phyloP scores from a whole-genome alignment of 306 rosid species.

The Cercis canadensis region DNA sequence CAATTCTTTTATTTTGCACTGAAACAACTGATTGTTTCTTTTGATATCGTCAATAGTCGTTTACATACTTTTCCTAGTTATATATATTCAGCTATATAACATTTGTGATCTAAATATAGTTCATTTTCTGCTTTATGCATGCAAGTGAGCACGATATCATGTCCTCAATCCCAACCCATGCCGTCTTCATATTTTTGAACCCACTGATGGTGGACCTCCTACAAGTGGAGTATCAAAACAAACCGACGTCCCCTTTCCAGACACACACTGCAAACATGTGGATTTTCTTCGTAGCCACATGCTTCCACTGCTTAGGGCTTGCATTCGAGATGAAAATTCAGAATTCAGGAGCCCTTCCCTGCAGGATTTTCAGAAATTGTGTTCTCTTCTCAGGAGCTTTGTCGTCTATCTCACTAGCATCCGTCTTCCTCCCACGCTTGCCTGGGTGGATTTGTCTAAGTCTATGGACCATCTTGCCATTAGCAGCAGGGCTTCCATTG shows the following conservation, averaged over 20 bases:
- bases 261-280: constrained; percentile 35
- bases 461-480: constrained; percentile 18
- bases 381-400: constrained; percentile 33
- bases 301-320: constrained; percentile 36
- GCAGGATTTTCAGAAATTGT: constrained; percentile 9
- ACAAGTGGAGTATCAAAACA: constrained; percentile 31
- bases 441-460: constrained; percentile 8
- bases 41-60: too few relatives aligned
- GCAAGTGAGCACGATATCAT: constrained; percentile 24
- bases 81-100: too few relatives aligned
- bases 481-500: constrained; percentile 12
- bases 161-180: constrained; percentile 30
- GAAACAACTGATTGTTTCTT: too few relatives aligned
- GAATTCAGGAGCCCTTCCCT: background rate
- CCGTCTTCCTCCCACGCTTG: constrained; percentile 22
- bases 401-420: constrained; percentile 24
- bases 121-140: background rate
- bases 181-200: constrained; percentile 36
- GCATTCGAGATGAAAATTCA: constrained; percentile 30
- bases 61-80: too few relatives aligned
- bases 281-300: constrained; percentile 34
- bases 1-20: too few relatives aligned
- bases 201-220: constrained; percentile 36
- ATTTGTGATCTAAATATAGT: background rate
- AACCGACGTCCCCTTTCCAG: constrained; percentile 5